A percentile compares a stretch with the other conserved stretches of the same genome.
Evolutionary conservation across 306 rosid species (phyloP).

Genomic region (Quercus mongolica): DNA sequence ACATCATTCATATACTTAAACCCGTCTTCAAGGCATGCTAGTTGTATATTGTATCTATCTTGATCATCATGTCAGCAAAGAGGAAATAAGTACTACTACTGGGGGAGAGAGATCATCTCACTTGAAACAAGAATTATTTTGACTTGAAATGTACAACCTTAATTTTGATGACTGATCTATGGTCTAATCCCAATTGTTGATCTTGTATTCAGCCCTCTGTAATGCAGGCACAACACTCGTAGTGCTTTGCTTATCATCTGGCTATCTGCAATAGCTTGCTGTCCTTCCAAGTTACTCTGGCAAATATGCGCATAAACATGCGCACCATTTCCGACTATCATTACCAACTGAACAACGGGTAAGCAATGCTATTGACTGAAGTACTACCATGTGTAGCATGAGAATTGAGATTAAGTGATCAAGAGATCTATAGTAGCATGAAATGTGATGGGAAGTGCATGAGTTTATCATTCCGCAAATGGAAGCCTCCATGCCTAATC

Average conservation of each 20-base stretch:
- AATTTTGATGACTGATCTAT: not conserved
- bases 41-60: not conserved
- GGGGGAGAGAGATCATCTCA: no score
- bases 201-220: not conserved
- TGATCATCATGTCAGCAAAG: not conserved
- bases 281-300: no score
- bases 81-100: not conserved
- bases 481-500: not conserved
- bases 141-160: not conserved
- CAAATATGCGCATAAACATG: no score
- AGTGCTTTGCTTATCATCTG: not conserved
- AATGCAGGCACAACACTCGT: not conserved
- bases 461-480: no score
- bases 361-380: no score
- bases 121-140: not conserved
- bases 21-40: not conserved
- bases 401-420: no score
- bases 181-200: not conserved
- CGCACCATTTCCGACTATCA: no score
- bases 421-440: no score
- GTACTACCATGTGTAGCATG: no score
- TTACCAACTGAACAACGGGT: no score
- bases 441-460: no score
- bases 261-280: not conserved
- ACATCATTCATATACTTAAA: slow-evolving; percentile 53